Evolutionary conservation across 1,284 basidiomycete genomes (phyloP).

Genomic region (Apiotrichum veenhuisii): DNA sequence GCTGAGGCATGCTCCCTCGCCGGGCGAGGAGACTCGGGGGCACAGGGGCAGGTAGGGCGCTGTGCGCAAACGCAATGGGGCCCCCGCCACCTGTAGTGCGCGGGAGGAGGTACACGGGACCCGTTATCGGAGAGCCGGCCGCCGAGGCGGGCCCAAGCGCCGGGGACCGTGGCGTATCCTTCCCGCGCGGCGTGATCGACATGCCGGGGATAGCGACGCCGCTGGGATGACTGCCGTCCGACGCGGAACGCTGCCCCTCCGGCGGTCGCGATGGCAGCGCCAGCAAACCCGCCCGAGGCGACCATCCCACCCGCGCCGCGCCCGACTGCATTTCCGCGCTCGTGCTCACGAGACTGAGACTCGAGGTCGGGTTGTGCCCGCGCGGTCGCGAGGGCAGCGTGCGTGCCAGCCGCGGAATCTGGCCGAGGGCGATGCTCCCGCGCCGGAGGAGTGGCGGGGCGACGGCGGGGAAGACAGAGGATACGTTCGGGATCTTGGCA

Average conservation of each 20-base stretch:
- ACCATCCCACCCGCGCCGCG: background rate
- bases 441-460: conserved; percentile 4
- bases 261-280: background rate
- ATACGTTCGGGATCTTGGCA: background rate
- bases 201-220: too few relatives aligned
- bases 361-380: conserved; percentile 9
- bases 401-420: conserved; percentile 14
- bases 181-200: background rate
- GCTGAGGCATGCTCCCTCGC: conserved; percentile 16
- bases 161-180: background rate
- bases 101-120: conserved; percentile 4
- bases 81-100: background rate
- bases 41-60: conserved; percentile 24
- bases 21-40: conserved; percentile 29
- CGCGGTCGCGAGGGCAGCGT: conserved; percentile 1
- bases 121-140: background rate
- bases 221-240: too few relatives aligned
- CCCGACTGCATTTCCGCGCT: background rate
- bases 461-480: background rate
- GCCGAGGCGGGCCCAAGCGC: background rate
- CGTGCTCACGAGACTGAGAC: background rate
- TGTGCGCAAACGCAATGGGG: conserved; percentile 24
- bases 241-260: background rate
- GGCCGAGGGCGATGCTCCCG: conserved; percentile 16
- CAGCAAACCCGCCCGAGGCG: background rate